Evolutionary conservation across 1,139 yeast genomes (phyloP), one percentile per base, ranked within the genome.

Genomic region (Yamadazyma epiphylla): DNA sequence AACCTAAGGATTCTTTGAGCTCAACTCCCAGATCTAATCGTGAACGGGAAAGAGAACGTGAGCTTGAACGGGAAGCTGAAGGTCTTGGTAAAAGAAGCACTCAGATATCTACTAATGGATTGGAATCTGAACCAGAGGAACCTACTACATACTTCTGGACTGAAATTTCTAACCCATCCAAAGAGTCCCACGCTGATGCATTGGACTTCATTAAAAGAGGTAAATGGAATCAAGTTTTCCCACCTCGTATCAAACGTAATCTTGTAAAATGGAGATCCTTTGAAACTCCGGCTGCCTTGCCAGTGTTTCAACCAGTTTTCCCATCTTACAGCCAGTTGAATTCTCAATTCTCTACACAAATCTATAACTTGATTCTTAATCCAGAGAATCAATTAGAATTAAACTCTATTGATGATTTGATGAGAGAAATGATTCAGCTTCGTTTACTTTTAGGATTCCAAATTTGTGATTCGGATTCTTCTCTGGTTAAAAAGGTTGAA

Each of bases 261-360:
- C 66, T 75, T 9, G 81, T 89, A 26, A 89, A 89, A 50, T 94
- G 98, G 98, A 74, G 86, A 35, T 89, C 97, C 0, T 68, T 94
- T 33, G 83, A 87, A 21, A 78, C 96, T 0, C 99, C 99, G 0
- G 97, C 97, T 0, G 81, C 95, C 4, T 60, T 94, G 15, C 99
- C 99, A 0, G 64, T 83, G 0, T 78, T 86, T 1, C 79, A 94
- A 0, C 75, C 83, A 1, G 67, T 80, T 6, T 87, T 89, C 47
- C 97, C 97, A 0, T 58, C 80, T 0, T 60, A 67, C 4, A 63
- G 68, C 5, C 91, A 85, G 38, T 77, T 89, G 44, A 74, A 77
- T 30, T 60, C 65, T 2, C 74, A 78, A 31, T 82, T 77, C 49
- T 76, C 79, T 0, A 72, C 76, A 31, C 83, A 76, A 41, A 65